Evolutionary conservation across 208 protist species (phyloP).

Genomic region (Trichomonas tenax): DNA sequence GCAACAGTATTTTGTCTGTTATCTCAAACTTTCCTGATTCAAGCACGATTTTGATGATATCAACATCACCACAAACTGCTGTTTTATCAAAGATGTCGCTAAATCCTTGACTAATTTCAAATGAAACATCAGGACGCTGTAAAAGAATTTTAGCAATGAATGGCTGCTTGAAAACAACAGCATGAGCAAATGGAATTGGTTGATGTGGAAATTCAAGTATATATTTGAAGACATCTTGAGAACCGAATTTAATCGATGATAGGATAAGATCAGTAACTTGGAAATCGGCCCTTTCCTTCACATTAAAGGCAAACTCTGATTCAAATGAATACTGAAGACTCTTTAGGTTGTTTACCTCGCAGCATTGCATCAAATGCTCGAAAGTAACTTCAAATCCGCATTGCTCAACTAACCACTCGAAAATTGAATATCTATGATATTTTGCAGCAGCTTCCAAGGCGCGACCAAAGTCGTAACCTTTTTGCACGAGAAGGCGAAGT

Average conservation of each 20-base stretch:
- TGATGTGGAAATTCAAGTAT: background rate
- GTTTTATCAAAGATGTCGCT: background rate
- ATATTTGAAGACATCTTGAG: background rate
- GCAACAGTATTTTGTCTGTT: background rate
- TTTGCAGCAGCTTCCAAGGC: background rate
- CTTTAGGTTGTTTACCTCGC: background rate
- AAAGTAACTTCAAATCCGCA: background rate
- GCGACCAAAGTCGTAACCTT: background rate
- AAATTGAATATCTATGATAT: background rate
- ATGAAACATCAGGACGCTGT: background rate
- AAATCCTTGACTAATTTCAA: background rate
- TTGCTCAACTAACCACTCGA: background rate
- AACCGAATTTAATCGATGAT: background rate
- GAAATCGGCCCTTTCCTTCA: background rate
- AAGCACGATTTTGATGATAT: background rate
- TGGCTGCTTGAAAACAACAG: background rate
- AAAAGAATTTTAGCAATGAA: background rate
- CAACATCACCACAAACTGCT: background rate
- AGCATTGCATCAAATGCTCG: background rate
- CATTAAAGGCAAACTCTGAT: background rate
- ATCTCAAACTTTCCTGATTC: background rate
- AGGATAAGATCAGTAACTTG: background rate
- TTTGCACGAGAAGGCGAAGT: background rate
- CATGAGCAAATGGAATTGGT: background rate
- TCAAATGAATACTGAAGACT: background rate